Evolutionary conservation across 331 rosid species (phyloP), one percentile per base, ranked within the genome.

Genomic region (Cydonia oblonga): DNA sequence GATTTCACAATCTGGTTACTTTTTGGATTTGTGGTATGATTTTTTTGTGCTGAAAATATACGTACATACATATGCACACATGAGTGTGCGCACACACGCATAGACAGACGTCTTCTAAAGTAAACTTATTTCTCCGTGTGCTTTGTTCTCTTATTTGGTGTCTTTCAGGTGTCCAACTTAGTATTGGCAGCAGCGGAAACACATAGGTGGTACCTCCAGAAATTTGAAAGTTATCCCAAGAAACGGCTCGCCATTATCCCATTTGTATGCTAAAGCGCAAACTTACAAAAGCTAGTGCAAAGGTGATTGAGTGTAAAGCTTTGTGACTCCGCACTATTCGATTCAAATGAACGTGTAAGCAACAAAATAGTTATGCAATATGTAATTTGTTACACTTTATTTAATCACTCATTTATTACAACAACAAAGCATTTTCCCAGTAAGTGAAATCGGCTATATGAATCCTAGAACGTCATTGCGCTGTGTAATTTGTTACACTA

Each of bases 131-230:
- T 28, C 13, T 44, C 16, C 32, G 3, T 80, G 20, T 57, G 58
- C 68, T 6, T 20, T 20, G 38, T 7, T 30, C 28, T 30, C 63
- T 49, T 29, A 20, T 26, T 38, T 9, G 38, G 64, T 33, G 14
- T 52, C 44, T 29, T 49, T 53, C 81, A 90, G 97, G 93, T 88
- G 83, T 84, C 87, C 59, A 93, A 93, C 72, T 75, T 93, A 71
- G 69, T 73, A 63, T 69, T 93, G 64, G 96, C 93, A 69, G 96
- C 97, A n/a, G 90, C 83, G 63, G 97, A 93, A 84, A 90, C 97
- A 10, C 97, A 89, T 60, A 83, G 75, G 54, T 93, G 97, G 98
- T 93, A 93, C 83, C 83, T 57, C 35, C 84, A 61, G 16, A 93
- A 90, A 68, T 93, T 90, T 29, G 83, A 87, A 63, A 83, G 86